Evolutionary conservation across 1,284 basidiomycete species (phyloP).

Genomic region (Austroboletus niveus): DNA sequence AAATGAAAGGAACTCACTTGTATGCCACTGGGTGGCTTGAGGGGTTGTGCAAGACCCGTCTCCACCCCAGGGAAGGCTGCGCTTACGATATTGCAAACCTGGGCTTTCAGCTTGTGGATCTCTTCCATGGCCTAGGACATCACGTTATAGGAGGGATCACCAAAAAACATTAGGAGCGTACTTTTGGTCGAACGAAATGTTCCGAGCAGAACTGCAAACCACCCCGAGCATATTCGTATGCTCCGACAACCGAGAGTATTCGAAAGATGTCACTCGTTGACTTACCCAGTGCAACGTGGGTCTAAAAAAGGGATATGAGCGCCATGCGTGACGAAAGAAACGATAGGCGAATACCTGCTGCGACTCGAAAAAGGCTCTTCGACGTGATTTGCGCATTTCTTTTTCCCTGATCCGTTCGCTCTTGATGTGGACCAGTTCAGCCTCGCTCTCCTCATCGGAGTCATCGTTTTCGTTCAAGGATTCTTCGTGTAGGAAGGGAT

Average conservation of each 20-base stretch:
- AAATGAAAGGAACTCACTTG: constrained; percentile 50
- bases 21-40: constrained; percentile 69
- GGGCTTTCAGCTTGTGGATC: constrained; percentile 94
- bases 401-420: constrained; percentile 62
- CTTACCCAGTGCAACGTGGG: constrained; percentile 79
- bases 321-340: background rate
- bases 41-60: constrained; percentile 55
- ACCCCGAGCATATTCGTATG: constrained; percentile 90
- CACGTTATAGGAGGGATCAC: constrained; percentile 1
- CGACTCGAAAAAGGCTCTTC: constrained; percentile 77
- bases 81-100: constrained; percentile 82
- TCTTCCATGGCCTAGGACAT: constrained; percentile 90
- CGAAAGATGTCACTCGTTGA: constrained; percentile 90
- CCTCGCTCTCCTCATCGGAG: constrained; percentile 44
- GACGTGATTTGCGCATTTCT: constrained; percentile 62
- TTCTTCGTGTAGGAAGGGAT: constrained; percentile 92
- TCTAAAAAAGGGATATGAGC: constrained; percentile 40
- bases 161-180: constrained; percentile 32
- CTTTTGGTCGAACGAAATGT: constrained; percentile 93
- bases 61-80: constrained; percentile 65
- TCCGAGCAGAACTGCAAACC: constrained; percentile 79
- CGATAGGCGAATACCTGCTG: constrained; percentile 58
- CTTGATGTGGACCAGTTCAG: constrained; percentile 53
- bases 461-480: constrained; percentile 48
- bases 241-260: constrained; percentile 88